phyloP scores from a whole-genome alignment of 2,329 filamentous ascomycete genomes.

The Cladophialophora psammophila region DNA sequence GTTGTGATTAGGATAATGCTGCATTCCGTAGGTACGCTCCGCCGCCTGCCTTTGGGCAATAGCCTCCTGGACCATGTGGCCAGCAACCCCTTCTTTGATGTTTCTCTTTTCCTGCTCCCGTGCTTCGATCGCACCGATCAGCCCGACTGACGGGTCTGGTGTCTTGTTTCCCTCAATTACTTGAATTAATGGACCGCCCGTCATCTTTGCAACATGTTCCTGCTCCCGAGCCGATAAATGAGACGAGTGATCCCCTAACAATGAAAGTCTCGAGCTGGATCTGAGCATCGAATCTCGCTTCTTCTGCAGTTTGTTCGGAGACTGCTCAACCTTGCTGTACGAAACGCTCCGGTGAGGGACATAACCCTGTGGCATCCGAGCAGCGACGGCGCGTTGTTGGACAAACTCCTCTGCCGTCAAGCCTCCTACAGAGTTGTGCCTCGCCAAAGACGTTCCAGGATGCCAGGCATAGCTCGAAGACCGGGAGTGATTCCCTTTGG shows the following conservation, averaged over 20 bases:
- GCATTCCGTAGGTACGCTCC: conserved; percentile 43
- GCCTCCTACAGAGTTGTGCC: conserved; percentile 58
- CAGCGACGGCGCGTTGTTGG: conserved; percentile 71
- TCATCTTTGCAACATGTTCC: conserved; percentile 84
- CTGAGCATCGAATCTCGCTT: conserved; percentile 42
- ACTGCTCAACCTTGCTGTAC: conserved; percentile 36
- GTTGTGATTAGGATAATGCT: conserved; percentile 24
- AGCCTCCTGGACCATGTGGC: conserved; percentile 74
- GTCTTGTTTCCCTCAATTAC: conserved; percentile 64
- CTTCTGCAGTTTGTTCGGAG: conserved; percentile 37
- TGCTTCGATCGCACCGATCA: conserved; percentile 80
- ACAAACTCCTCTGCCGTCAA: conserved; percentile 85
- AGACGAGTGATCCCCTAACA: conserved; percentile 56
- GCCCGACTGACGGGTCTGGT: conserved; percentile 61
- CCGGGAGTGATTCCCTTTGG: conserved; percentile 41
- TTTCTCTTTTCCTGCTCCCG: conserved; percentile 79
- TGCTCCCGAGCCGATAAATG: conserved; percentile 86
- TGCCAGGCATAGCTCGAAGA: conserved; percentile 76
- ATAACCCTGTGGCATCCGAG: conserved; percentile 54
- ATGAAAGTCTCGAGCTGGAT: conserved; percentile 47
- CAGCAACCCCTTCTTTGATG: conserved; percentile 72
- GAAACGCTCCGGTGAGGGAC: conserved; percentile 50
- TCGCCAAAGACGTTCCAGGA: conserved; percentile 65
- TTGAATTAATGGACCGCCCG: conserved; percentile 76
- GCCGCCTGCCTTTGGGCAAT: conserved; percentile 70